Percentiles rank a stretch among this genome's conserved stretches.
These are phyloP conservation scores for Russula vinacea DNA, from an alignment of 768 basidiomycete species.

Conservation along the genomic window DNA sequence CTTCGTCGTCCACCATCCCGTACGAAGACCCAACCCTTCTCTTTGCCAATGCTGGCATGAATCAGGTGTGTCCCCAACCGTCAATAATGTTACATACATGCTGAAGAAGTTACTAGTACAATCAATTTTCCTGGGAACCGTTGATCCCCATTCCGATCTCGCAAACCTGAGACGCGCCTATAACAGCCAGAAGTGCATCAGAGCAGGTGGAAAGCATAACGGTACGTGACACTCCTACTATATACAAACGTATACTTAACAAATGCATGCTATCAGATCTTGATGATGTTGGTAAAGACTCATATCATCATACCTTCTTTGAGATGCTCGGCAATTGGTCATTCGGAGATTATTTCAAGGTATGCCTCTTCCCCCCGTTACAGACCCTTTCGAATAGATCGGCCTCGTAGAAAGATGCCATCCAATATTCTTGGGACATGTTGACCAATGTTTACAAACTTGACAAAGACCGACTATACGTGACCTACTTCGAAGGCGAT, in stretches of 20 bases:
- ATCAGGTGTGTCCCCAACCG: slow-evolving; percentile 54
- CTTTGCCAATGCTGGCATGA: slow-evolving; percentile 99
- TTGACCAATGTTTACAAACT: slow-evolving; percentile 86
- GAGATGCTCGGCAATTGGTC: slow-evolving; percentile 99
- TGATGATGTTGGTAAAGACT: slow-evolving; percentile 98
- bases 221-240: slow-evolving; percentile 45
- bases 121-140: slow-evolving; percentile 94
- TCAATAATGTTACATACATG: background rate
- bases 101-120: slow-evolving; percentile 60
- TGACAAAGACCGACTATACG: slow-evolving; percentile 87
- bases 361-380: slow-evolving; percentile 31
- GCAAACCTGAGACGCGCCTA: slow-evolving; percentile 89
- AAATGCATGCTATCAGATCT: slow-evolving; percentile 56
- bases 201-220: slow-evolving; percentile 98
- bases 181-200: slow-evolving; percentile 97
- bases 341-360: slow-evolving; percentile 99
- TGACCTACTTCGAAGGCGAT: slow-evolving; percentile 98
- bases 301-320: slow-evolving; percentile 97
- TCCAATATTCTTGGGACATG: slow-evolving; percentile 90
- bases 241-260: slow-evolving; percentile 12
- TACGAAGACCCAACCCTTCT: slow-evolving; percentile 97
- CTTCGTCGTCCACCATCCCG: slow-evolving; percentile 89
- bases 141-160: slow-evolving; percentile 91
- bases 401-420: slow-evolving; percentile 77
- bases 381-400: slow-evolving; percentile 6